Percentiles rank a stretch among this genome's conserved stretches.
phyloP scores from a whole-genome alignment of 2,329 filamentous ascomycete species.

The Botryosphaeria dothidea region DNA sequence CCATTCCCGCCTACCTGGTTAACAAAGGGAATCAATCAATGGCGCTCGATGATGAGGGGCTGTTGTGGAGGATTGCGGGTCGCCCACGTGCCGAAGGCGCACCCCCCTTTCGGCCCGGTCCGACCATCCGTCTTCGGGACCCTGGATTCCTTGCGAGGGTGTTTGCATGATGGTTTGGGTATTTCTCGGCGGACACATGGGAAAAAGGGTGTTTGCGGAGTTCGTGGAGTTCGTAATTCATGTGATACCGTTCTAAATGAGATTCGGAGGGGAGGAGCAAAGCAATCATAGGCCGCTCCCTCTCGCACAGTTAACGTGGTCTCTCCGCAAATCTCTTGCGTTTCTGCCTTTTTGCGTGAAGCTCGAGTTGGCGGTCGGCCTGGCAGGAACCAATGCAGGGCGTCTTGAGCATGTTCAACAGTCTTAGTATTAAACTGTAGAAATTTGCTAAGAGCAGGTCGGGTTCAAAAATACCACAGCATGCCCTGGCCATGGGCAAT shows the following conservation, averaged over 20 bases:
- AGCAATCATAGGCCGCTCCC: background rate
- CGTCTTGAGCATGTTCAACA: no score
- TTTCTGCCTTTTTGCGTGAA: no score
- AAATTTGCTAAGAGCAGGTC: no score
- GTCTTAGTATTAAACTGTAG: no score
- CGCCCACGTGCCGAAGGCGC: background rate
- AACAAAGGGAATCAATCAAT: no score
- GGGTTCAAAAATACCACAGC: no score
- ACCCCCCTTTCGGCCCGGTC: slow-evolving; percentile 1
- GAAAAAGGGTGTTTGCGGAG: background rate
- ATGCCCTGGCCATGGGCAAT: no score
- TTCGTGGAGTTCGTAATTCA: background rate
- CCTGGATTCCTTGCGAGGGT: no score
- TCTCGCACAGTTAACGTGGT: background rate
- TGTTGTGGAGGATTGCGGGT: slow-evolving; percentile 4
- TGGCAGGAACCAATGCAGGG: no score
- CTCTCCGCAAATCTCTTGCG: no score
- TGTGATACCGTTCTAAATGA: background rate
- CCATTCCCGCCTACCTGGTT: background rate
- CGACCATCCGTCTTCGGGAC: background rate
- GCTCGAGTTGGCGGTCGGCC: no score
- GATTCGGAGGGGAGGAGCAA: background rate
- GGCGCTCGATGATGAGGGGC: background rate
- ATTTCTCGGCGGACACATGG: background rate
- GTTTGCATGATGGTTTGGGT: background rate